A percentile compares a stretch with the other conserved stretches of the same genome.
Evolutionary conservation across 257 asterid genomes (phyloP).

Genomic region (Orobanche coerulescens): DNA sequence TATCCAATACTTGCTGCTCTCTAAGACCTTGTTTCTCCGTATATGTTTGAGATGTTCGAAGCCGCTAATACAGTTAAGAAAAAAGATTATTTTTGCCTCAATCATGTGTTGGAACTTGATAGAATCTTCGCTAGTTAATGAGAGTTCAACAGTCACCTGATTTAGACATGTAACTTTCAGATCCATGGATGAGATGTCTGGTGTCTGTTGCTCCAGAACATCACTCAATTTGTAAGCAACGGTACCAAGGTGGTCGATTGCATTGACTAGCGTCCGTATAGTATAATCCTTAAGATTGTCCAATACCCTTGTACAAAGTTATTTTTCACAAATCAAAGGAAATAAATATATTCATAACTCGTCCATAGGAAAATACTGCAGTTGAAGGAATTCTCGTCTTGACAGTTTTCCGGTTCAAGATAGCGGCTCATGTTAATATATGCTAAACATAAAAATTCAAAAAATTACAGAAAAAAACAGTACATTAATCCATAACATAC

Average conservation of each 20-base stretch:
- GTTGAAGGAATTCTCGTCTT: constrained; percentile 6
- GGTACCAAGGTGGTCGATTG: constrained; percentile 96
- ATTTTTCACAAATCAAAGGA: not conserved
- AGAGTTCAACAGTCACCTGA: constrained; percentile 41
- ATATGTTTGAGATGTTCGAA: constrained; percentile 70
- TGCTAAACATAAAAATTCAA: too few relatives aligned
- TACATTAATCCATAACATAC: constrained; percentile 11
- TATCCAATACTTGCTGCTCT: constrained; percentile 79
- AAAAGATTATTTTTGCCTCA: constrained; percentile 24
- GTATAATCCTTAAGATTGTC: constrained; percentile 93
- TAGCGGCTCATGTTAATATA: not conserved
- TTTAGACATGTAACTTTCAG: constrained; percentile 59
- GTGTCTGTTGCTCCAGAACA: constrained; percentile 69
- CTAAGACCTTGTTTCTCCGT: constrained; percentile 79
- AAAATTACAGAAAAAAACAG: not conserved
- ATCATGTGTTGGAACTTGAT: constrained; percentile 12
- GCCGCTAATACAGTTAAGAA: constrained; percentile 38
- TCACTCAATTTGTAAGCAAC: constrained; percentile 94
- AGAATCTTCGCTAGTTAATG: constrained; percentile 11
- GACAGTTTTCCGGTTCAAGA: constrained; percentile 9
- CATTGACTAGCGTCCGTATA: constrained; percentile 90
- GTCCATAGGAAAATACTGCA: not conserved
- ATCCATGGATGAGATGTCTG: constrained; percentile 62
- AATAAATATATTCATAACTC: not conserved
- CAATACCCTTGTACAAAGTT: constrained; percentile 55